A percentile compares a stretch with the other conserved stretches of the same genome.
These are phyloP conservation scores for Dipodascopsis tothii DNA, from an alignment of 805 yeast genomes.

Conservation along the genomic window DNA sequence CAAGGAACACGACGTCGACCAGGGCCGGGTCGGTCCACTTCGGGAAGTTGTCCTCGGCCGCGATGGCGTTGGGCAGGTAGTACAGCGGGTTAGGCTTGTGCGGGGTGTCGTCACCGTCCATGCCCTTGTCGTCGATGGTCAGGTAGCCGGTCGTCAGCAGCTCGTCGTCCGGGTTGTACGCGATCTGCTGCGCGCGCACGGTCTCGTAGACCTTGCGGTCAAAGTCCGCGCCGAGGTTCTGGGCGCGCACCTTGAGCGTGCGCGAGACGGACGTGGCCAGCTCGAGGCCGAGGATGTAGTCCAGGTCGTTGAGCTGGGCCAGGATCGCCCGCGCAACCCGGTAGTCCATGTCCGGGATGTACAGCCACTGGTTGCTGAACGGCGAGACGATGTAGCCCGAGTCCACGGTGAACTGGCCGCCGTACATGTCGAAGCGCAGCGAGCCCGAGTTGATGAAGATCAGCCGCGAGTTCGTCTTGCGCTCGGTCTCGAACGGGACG, in stretches of 20 bases:
- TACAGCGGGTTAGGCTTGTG: constrained; percentile 53
- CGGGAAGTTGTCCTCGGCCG: constrained; percentile 33
- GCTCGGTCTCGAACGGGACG: constrained; percentile 24
- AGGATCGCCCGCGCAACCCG: constrained; percentile 49
- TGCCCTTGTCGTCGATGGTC: constrained; percentile 78
- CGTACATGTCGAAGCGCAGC: constrained; percentile 73
- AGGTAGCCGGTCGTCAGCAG: constrained; percentile 59
- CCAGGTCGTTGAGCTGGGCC: constrained; percentile 49
- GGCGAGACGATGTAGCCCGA: constrained; percentile 80
- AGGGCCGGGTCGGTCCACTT: constrained; percentile 8
- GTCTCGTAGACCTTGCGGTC: constrained; percentile 17
- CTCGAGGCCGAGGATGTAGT: constrained; percentile 37
- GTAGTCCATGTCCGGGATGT: constrained; percentile 51
- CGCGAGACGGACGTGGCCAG: constrained; percentile 22
- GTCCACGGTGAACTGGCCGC: constrained; percentile 76
- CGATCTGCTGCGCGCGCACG: constrained; percentile 11
- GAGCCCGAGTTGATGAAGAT: constrained; percentile 81
- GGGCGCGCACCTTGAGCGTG: constrained; percentile 17
- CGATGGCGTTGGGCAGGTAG: constrained; percentile 74
- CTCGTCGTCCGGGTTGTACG: constrained; percentile 23
- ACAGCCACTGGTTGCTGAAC: constrained; percentile 72
- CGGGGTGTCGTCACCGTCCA: constrained; percentile 74
- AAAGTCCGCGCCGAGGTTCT: constrained; percentile 18
- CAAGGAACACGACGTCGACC: constrained; percentile 58
- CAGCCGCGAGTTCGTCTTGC: constrained; percentile 38